Percentiles rank a stretch among this genome's conserved stretches.
Conservation (phyloP, 345 rosid genomes). For the Microthlaspi erraticum region DNA sequence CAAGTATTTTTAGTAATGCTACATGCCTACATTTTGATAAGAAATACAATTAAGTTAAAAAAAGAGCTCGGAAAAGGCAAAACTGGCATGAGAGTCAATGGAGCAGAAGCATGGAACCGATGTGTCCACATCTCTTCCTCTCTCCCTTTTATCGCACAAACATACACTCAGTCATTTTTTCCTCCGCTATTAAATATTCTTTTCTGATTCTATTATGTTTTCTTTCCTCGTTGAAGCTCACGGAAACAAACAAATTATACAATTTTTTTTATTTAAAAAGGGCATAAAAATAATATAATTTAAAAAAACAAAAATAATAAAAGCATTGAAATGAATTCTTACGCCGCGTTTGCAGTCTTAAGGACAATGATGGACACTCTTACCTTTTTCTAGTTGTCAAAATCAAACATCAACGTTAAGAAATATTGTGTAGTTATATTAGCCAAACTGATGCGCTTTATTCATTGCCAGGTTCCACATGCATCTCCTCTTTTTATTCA, state of each 20-base stretch:
- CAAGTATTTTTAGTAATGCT: conserved; percentile 37
- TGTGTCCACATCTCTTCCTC: conserved; percentile 63
- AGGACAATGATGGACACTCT: conserved; percentile 38
- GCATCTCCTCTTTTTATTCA: conserved; percentile 33
- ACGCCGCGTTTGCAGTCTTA: conserved; percentile 48
- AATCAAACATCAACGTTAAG: conserved; percentile 44
- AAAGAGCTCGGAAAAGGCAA: conserved; percentile 44
- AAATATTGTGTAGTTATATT: conserved; percentile 16
- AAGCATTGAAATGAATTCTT: conserved; percentile 22
- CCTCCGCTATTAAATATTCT: conserved; percentile 2
- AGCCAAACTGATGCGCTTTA: conserved; percentile 36
- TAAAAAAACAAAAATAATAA: conserved; percentile 20
- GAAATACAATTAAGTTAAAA: conserved; percentile 11
- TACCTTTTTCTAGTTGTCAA: conserved; percentile 45
- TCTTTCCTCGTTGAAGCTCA: background rate
- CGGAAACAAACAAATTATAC: background rate
- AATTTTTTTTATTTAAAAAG: background rate
- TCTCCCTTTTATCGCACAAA: conserved; percentile 46
- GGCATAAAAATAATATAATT: background rate
- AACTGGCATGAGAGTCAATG: conserved; percentile 47
- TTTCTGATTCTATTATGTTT: background rate
- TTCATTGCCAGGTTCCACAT: conserved; percentile 44
- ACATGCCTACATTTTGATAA: conserved; percentile 25
- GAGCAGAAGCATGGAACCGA: conserved; percentile 63
- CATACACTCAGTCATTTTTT: conserved; percentile 44